Conservation (phyloP, 2,329 filamentous ascomycete genomes). For the Cladosporium phlei region DNA sequence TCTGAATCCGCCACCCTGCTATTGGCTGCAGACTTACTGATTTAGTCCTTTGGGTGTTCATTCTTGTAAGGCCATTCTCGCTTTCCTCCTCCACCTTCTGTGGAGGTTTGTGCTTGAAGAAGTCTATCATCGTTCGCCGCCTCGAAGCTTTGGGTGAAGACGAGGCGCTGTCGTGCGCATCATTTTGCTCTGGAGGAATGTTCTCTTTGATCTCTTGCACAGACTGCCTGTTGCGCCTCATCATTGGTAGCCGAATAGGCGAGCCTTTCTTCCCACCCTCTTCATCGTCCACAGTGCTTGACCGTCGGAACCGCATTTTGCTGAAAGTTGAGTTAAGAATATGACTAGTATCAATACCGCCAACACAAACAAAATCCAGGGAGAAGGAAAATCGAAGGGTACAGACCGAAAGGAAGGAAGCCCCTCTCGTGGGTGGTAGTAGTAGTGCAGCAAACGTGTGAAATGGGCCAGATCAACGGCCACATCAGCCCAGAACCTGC, state of each 20-base stretch:
- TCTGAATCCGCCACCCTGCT: too few relatives aligned
- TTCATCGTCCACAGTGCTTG: neutral
- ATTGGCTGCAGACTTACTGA: neutral
- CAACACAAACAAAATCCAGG: neutral
- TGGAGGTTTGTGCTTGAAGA: constrained; percentile 7
- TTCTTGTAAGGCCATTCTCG: constrained; percentile 3
- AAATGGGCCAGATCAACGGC: constrained; percentile 4
- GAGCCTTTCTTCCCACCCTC: neutral
- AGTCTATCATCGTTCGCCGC: constrained; percentile 8
- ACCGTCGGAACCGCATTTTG: constrained; percentile 10
- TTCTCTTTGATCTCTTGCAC: constrained; percentile 7
- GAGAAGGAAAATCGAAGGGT: neutral
- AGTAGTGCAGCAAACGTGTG: constrained; percentile 9
- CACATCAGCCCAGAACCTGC: constrained; percentile 10
- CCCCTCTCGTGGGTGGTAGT: neutral
- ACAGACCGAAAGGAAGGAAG: constrained; percentile 1
- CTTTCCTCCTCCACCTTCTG: neutral
- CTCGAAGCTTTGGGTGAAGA: constrained; percentile 8
- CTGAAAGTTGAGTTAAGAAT: neutral
- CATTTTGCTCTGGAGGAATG: neutral
- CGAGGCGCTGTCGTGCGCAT: neutral
- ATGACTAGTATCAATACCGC: too few relatives aligned
- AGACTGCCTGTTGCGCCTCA: constrained; percentile 9
- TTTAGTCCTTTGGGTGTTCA: constrained; percentile 1
- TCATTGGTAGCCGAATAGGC: constrained; percentile 2